Evolutionary conservation across 306 rosid genomes (phyloP), one percentile per base, ranked within the genome.

Genomic region (Prunus davidiana): DNA sequence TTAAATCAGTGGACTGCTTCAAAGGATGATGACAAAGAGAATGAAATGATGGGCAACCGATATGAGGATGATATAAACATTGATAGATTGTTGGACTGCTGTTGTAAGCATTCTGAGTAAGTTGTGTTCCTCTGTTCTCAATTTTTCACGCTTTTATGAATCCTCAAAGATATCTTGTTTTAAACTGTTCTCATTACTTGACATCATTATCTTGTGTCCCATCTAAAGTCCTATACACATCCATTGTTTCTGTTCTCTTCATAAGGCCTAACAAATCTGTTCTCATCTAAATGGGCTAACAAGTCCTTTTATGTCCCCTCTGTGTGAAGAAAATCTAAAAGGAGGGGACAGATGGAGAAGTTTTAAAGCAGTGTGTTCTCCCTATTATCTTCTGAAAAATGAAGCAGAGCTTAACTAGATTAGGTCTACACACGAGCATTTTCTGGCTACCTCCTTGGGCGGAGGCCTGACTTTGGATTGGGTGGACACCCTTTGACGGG

Each of bases 1-100:
- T 80, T 92, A 83, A 84, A 87, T 79, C 90, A 73, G 12, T 89
- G 97, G 98, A 82, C 79, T 73, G 83, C 90, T 75, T 78, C 73
- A 51, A 89, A 80, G 77, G 88, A 87, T 78, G 63, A 55, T 41
- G 28, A 60, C 45, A 72, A 79, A 30, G 78, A 75, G 60, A 82
- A 54, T 70, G 73, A 77, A 30, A 67, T 65, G 67, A 65, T 50
- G 28, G 85, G 64, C 16, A 80, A 77, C 62, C 72, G 46, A 81
- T 20, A 41, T 50, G 73, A 76, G 22, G 80, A 78, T 61, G 82
- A 84, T 73, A 72, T 72, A 12, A 83, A 80, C 51, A 67, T 89
- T 20, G 49, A 81, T 71, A 84, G 87, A 81, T 84, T 90, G 88
- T 71, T 95, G 85, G 81, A 80, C 78, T 89, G 90, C 76, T 95